These are phyloP conservation scores for Thermochaetoides dissita DNA, from an alignment of 2,329 filamentous ascomycete genomes.

Conservation along the genomic window DNA sequence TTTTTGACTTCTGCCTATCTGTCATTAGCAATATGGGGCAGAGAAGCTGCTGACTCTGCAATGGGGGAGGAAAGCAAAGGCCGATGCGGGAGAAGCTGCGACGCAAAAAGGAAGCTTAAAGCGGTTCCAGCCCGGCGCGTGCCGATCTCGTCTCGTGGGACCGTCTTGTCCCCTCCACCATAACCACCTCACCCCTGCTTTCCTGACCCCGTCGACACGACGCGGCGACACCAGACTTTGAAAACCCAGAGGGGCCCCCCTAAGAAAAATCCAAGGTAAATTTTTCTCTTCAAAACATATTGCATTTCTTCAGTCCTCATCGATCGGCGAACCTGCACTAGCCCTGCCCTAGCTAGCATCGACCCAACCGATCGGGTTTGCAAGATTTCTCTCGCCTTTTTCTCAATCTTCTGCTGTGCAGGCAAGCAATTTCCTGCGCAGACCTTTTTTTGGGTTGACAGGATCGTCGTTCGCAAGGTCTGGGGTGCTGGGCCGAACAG, in stretches of 20 bases:
- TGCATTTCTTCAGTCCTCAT: too few species aligned
- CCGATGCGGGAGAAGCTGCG: neutral
- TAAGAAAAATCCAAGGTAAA: too few species aligned
- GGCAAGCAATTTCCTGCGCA: too few species aligned
- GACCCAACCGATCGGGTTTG: too few species aligned
- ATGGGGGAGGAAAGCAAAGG: too few species aligned
- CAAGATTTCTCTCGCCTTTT: neutral
- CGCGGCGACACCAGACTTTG: too few species aligned
- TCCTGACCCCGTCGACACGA: neutral
- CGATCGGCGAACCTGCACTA: too few species aligned
- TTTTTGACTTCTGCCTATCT: too few species aligned
- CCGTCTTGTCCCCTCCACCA: conserved; percentile 1
- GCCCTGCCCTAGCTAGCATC: too few species aligned
- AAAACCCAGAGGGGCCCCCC: too few species aligned
- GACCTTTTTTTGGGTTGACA: neutral
- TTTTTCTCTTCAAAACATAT: too few species aligned
- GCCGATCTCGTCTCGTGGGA: conserved; percentile 3
- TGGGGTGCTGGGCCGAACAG: neutral
- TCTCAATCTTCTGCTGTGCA: neutral
- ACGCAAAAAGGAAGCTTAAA: conserved; percentile 1
- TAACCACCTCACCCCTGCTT: neutral
- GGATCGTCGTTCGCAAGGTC: conserved; percentile 12
- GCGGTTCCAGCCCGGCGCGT: neutral
- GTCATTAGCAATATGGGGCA: too few species aligned
- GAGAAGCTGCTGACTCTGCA: neutral